phyloP scores from a whole-genome alignment of 2,329 filamentous ascomycete species.

The Lasiodiplodia sp. region DNA sequence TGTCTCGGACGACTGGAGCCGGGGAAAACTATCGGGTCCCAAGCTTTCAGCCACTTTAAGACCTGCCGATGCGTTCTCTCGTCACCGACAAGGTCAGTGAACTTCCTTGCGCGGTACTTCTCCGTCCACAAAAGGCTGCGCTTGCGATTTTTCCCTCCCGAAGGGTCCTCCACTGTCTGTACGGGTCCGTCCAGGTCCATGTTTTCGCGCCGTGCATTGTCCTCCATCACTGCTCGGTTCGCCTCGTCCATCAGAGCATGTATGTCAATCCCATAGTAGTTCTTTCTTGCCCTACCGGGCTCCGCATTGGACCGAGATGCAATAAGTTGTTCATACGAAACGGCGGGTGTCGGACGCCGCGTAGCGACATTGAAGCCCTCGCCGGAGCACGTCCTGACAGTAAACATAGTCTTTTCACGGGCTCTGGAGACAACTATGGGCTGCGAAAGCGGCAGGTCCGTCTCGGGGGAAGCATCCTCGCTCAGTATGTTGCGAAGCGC shows the following conservation, averaged over 20 bases:
- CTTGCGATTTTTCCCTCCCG: conserved; percentile 37
- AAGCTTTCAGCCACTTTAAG: conserved; percentile 89
- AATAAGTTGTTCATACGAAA: conserved; percentile 72
- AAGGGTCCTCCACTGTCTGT: conserved; percentile 48
- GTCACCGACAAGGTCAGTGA: conserved; percentile 92
- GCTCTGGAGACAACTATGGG: background rate
- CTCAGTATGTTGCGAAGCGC: background rate
- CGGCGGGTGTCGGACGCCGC: conserved; percentile 55
- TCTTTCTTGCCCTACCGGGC: conserved; percentile 71
- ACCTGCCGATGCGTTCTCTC: conserved; percentile 92
- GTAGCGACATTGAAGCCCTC: conserved; percentile 63
- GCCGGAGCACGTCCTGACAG: conserved; percentile 62
- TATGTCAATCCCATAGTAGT: conserved; percentile 93
- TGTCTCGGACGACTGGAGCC: conserved; percentile 68
- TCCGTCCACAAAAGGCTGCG: conserved; percentile 85
- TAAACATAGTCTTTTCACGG: conserved; percentile 35
- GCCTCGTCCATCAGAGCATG: conserved; percentile 80
- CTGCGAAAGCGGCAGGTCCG: conserved; percentile 2
- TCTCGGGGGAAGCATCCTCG: background rate
- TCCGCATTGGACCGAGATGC: conserved; percentile 70
- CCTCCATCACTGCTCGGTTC: conserved; percentile 63
- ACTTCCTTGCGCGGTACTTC: conserved; percentile 91
- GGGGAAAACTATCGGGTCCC: conserved; percentile 93
- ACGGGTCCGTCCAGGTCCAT: conserved; percentile 40
- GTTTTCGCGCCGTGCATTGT: conserved; percentile 37